These are phyloP conservation scores for Fusarium bactridioides DNA, from an alignment of 2,329 filamentous ascomycete species.

Conservation along the genomic window DNA sequence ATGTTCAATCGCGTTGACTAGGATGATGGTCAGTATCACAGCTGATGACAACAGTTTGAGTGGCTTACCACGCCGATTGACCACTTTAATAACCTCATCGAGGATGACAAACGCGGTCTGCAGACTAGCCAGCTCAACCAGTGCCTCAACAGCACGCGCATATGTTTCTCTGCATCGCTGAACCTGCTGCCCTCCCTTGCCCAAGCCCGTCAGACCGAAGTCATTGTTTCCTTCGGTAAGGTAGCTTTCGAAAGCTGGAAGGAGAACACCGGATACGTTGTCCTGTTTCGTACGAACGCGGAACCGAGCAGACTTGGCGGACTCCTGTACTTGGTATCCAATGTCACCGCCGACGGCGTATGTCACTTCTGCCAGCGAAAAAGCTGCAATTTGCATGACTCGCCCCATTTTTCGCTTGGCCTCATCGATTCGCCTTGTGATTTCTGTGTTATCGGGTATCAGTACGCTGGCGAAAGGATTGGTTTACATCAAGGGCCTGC, in stretches of 20 bases:
- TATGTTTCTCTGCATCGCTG: conserved; percentile 96
- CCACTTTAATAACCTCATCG: conserved; percentile 99
- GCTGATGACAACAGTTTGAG: not conserved
- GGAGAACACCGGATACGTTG: conserved; percentile 95
- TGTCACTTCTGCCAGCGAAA: conserved; percentile 95
- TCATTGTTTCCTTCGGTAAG: conserved; percentile 90
- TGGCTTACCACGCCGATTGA: conserved; percentile 83
- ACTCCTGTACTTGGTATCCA: conserved; percentile 96
- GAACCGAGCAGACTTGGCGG: conserved; percentile 91
- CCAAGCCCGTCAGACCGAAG: conserved; percentile 93
- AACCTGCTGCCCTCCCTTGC: conserved; percentile 97
- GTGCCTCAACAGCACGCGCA: conserved; percentile 90
- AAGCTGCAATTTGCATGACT: conserved; percentile 98
- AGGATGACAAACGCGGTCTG: conserved; percentile 98
- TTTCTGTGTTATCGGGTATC: conserved; percentile 66
- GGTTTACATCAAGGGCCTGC: not conserved
- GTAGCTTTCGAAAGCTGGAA: conserved; percentile 93
- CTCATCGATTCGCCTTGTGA: conserved; percentile 96
- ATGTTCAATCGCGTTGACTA: conserved; percentile 94
- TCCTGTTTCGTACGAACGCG: conserved; percentile 94
- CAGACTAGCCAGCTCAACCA: conserved; percentile 93
- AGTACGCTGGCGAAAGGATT: conserved; percentile 20
- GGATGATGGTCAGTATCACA: conserved; percentile 10
- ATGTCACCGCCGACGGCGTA: conserved; percentile 97
- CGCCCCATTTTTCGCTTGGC: conserved; percentile 99